Percentiles rank a stretch among this genome's conserved stretches.
Evolutionary conservation across 108 stramenopile genomes (phyloP).

Genomic region (Nitzschia palea): DNA sequence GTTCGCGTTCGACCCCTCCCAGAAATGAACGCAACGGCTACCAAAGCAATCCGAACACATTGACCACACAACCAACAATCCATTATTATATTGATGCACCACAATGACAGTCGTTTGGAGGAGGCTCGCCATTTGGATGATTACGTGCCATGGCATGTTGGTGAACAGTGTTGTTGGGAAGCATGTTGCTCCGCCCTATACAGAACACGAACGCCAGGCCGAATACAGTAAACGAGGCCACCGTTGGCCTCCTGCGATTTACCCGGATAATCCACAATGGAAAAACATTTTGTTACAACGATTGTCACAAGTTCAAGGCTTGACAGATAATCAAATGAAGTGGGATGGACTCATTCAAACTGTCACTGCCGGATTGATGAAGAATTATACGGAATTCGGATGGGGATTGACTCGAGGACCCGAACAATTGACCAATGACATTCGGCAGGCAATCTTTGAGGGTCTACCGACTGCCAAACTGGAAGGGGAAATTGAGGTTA

Average conservation of each 20-base stretch:
- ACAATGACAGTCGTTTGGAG: too few species aligned
- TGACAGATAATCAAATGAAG: slow-evolving; percentile 32
- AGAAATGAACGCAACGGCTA: too few species aligned
- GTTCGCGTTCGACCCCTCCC: too few species aligned
- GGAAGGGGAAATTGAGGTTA: slow-evolving; percentile 42
- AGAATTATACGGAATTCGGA: slow-evolving; percentile 69
- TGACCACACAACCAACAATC: too few species aligned
- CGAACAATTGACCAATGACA: slow-evolving; percentile 34
- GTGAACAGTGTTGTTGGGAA: too few species aligned
- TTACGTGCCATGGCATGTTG: too few species aligned
- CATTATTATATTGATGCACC: too few species aligned
- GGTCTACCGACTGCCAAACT: slow-evolving; percentile 21
- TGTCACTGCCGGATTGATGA: slow-evolving; percentile 33
- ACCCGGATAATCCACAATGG: slow-evolving; percentile 64
- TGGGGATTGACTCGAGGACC: slow-evolving; percentile 69
- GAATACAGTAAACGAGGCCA: slow-evolving; percentile 52
- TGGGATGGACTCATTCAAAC: slow-evolving; percentile 67
- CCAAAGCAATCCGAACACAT: too few species aligned
- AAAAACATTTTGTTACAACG: slow-evolving; percentile 45
- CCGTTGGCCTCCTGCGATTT: slow-evolving; percentile 50
- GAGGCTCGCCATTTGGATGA: too few species aligned
- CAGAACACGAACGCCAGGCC: slow-evolving; percentile 46
- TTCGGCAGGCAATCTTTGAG: slow-evolving; percentile 33
- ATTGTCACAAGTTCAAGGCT: slow-evolving; percentile 50
- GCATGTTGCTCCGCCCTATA: slow-evolving; percentile 23